phyloP scores from a whole-genome alignment of 108 stramenopile genomes.

The Chaetoceros tenuissimus region DNA sequence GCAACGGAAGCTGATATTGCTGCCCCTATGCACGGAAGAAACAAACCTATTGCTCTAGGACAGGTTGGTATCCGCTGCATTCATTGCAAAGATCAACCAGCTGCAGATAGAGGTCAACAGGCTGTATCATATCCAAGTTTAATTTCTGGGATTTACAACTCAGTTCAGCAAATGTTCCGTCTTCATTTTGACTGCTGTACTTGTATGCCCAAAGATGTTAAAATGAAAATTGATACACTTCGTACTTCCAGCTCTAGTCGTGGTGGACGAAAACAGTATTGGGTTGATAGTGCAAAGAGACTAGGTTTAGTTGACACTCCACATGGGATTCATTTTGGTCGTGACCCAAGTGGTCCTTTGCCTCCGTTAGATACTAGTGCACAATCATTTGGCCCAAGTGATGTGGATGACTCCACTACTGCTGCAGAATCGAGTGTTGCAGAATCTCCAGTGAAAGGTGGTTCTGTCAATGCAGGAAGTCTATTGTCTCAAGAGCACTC shows the following conservation, averaged over 20 bases:
- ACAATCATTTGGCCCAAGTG: background rate
- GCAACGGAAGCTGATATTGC: slow-evolving; percentile 55
- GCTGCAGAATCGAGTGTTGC: slow-evolving; percentile 11
- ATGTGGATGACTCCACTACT: slow-evolving; percentile 15
- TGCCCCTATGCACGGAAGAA: slow-evolving; percentile 76
- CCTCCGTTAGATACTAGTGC: slow-evolving; percentile 43
- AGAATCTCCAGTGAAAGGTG: slow-evolving; percentile 1
- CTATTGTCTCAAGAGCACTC: background rate
- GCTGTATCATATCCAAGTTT: slow-evolving; percentile 64
- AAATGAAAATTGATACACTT: slow-evolving; percentile 42
- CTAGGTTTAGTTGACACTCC: slow-evolving; percentile 69
- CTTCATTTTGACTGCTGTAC: slow-evolving; percentile 70
- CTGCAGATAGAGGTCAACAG: slow-evolving; percentile 54
- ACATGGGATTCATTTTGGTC: slow-evolving; percentile 71
- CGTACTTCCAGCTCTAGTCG: slow-evolving; percentile 63
- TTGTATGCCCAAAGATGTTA: slow-evolving; percentile 50
- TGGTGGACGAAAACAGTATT: slow-evolving; percentile 84
- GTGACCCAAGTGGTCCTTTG: slow-evolving; percentile 63
- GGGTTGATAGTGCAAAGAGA: slow-evolving; percentile 79
- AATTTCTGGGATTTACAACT: slow-evolving; percentile 82
- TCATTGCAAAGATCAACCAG: slow-evolving; percentile 69
- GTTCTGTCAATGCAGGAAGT: background rate
- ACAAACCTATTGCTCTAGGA: slow-evolving; percentile 78
- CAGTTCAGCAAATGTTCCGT: slow-evolving; percentile 81
- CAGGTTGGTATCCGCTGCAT: slow-evolving; percentile 83